phyloP scores from a whole-genome alignment of 768 basidiomycete genomes.

The Leccinum rimulosum region DNA sequence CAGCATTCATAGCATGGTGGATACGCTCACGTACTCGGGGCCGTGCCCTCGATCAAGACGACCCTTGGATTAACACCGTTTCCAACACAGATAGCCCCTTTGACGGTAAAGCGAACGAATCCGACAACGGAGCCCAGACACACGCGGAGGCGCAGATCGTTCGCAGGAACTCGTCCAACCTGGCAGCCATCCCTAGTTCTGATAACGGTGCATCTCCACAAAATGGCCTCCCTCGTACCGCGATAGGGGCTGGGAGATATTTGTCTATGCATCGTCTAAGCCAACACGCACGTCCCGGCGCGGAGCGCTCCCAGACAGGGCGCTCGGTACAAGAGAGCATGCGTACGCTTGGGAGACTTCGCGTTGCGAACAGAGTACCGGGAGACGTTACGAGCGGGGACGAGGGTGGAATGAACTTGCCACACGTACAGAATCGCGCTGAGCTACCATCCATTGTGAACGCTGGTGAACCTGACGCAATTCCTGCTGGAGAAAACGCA shows the following conservation, averaged over 20 bases:
- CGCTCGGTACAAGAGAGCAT: slow-evolving; percentile 31
- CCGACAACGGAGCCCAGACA: slow-evolving; percentile 1
- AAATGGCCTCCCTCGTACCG: slow-evolving; percentile 1
- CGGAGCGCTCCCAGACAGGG: slow-evolving; percentile 14
- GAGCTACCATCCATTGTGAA: background rate
- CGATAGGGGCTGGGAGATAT: background rate
- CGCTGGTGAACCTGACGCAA: background rate
- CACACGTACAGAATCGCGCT: background rate
- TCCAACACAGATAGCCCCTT: slow-evolving; percentile 5
- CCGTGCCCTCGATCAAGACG: slow-evolving; percentile 32
- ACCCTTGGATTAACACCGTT: slow-evolving; percentile 29
- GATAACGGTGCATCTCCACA: background rate
- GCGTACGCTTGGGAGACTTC: slow-evolving; percentile 43
- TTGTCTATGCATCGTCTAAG: background rate
- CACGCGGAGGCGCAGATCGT: slow-evolving; percentile 20
- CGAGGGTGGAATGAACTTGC: slow-evolving; percentile 26
- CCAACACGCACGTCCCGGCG: slow-evolving; percentile 10
- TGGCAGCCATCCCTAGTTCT: slow-evolving; percentile 10
- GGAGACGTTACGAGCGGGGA: slow-evolving; percentile 42
- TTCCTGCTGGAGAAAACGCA: background rate
- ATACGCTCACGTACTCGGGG: slow-evolving; percentile 41
- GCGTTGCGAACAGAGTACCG: slow-evolving; percentile 47
- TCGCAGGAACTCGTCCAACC: slow-evolving; percentile 14
- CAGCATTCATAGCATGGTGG: slow-evolving; percentile 49
- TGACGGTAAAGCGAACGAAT: background rate